Percentiles rank a stretch among this genome's conserved stretches.
Conservation (phyloP, 2,329 filamentous ascomycete genomes). For the Thielaviopsis punctulata region DNA sequence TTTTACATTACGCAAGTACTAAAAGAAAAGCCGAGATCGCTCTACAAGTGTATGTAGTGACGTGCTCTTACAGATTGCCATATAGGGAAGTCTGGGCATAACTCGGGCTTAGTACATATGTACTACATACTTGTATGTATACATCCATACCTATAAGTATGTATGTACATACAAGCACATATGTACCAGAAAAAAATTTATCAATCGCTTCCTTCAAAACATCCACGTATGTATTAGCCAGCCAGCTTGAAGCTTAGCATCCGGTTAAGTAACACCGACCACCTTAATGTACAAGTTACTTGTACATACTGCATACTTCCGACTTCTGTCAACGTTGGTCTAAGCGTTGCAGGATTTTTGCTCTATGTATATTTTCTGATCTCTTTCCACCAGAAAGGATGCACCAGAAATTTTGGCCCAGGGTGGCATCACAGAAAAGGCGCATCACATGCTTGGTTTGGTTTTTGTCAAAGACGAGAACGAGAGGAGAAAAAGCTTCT, state of each 20-base stretch:
- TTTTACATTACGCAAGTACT: not conserved
- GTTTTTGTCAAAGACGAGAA: not conserved
- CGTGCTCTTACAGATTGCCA: not conserved
- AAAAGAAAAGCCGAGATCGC: not conserved
- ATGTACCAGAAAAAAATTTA: not conserved
- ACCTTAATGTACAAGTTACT: no score
- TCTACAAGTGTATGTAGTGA: not conserved
- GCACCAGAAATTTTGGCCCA: not conserved
- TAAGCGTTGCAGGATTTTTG: not conserved
- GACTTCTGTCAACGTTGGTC: not conserved
- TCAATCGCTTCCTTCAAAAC: not conserved
- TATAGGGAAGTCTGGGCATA: not conserved
- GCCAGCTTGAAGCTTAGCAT: no score
- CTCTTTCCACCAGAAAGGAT: not conserved
- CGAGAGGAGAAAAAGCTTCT: no score
- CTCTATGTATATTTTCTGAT: not conserved
- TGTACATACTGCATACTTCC: no score
- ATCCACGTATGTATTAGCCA: no score
- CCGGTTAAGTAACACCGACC: no score
- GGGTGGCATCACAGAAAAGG: not conserved
- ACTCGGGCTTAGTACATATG: no score
- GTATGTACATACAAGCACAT: no score
- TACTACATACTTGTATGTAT: no score
- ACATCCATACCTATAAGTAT: no score
- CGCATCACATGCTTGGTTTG: not conserved